Base-by-base conservation (phyloP, 352 stramenopile genomes). In the Globisporangium perplexum region DNA sequence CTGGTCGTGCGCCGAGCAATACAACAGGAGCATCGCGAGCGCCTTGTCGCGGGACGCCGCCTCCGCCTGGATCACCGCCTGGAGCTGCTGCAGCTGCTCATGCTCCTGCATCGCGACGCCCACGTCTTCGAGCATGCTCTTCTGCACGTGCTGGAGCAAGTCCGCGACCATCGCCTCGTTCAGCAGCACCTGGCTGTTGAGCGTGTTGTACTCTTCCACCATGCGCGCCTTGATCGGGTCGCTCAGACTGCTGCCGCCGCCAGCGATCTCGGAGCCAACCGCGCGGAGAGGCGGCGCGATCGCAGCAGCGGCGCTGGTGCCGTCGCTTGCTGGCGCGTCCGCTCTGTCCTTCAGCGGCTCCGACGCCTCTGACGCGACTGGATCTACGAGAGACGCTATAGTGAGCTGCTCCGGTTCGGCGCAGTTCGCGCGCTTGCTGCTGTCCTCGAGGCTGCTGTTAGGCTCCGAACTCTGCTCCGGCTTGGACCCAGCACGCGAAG, bases 101-200 rank as follows among this genome's bases (percentile, higher is more conserved):
- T 70, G 73, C 43, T 74, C 68, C 22, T 69, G 53, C 7, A 58
- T 50, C 1, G 54, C 63, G 12, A 53, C 49, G 2, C 49, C 12
- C 22, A 66, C 59, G 38, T 72, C 66, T n/a, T 59, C 62, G 2
- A 68, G 46, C 20, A 68, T 52, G 15, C 47, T 63, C 43, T 50
- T 31, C 23, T 65, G 55, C 20, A 76, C 52, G 41, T 63, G 58
- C 54, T 26, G 33, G 15, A 68, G 35, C 60, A 53, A 57, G 42
- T 68, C 58, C 36, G 66, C 61, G 35, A 80, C 48, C 0, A 59
- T 65, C 20, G 50, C 65, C 55, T 82, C 65, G 53, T 83, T 79
- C 35, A 76, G 56, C 47, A 70, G 56, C 39, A 67, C 72, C 50
- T 71, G 55, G 24, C 75, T 55, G 43, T 77, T 77, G 36, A 72